Evolutionary conservation across 192 early-diverging fungal species (phyloP).

Genomic region (Haplosporangium gracile): DNA sequence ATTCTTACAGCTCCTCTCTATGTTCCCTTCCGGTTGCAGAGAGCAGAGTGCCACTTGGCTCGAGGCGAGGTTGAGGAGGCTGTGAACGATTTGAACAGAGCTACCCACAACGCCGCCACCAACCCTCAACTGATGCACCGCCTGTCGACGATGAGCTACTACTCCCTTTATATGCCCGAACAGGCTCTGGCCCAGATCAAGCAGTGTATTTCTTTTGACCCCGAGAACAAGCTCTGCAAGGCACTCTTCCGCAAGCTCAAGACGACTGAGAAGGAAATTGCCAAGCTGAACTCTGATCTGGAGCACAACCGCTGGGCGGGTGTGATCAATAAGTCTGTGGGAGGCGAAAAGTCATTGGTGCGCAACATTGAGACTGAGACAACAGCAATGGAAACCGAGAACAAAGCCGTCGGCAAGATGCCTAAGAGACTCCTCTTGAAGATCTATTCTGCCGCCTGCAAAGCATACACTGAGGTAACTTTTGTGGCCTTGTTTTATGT

Average conservation of each 20-base stretch:
- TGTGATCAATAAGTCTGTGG: conserved; percentile 71
- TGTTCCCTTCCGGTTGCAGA: conserved; percentile 67
- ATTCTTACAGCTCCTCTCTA: conserved; percentile 70
- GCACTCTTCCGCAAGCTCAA: conserved; percentile 78
- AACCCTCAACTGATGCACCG: conserved; percentile 71
- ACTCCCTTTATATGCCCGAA: conserved; percentile 75
- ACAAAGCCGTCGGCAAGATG: conserved; percentile 52
- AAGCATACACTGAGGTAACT: conserved; percentile 67
- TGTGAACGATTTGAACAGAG: conserved; percentile 83
- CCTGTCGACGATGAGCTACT: conserved; percentile 81
- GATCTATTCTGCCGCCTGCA: conserved; percentile 72
- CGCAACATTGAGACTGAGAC: conserved; percentile 41
- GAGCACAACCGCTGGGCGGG: conserved; percentile 70
- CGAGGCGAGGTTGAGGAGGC: conserved; percentile 88
- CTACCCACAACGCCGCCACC: conserved; percentile 79
- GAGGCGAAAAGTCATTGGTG: conserved; percentile 42
- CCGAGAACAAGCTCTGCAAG: conserved; percentile 93
- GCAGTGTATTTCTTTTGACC: conserved; percentile 91
- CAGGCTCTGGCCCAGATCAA: conserved; percentile 80
- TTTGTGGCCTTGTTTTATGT: background rate
- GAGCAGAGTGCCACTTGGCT: conserved; percentile 81
- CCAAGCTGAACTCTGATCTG: conserved; percentile 68
- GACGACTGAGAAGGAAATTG: conserved; percentile 78
- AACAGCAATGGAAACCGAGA: conserved; percentile 52
- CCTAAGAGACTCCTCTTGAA: conserved; percentile 54